Conservation (phyloP, 139 green algal species). For the Chlamydomonas sp. region DNA sequence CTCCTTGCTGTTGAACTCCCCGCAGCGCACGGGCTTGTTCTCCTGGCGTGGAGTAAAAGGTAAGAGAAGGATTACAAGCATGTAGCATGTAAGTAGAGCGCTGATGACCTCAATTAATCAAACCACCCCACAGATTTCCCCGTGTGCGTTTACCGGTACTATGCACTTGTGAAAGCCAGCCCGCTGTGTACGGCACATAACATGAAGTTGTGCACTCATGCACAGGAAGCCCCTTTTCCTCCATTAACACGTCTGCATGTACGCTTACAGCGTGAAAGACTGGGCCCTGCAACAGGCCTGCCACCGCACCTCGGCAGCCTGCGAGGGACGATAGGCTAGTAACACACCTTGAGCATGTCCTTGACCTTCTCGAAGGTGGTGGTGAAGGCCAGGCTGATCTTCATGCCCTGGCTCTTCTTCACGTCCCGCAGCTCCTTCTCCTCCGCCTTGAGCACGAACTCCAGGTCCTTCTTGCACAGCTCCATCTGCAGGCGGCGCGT, state of each 20-base stretch:
- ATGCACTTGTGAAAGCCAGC: too few relatives aligned
- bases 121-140: neutral
- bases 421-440: slow-evolving; percentile 68
- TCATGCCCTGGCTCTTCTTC: slow-evolving; percentile 82
- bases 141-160: too few relatives aligned
- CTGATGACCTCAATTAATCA: neutral
- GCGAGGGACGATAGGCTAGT: too few relatives aligned
- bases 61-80: neutral
- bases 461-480: slow-evolving; percentile 83
- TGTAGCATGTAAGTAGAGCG: neutral
- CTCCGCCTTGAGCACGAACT: slow-evolving; percentile 61
- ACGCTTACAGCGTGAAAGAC: too few relatives aligned
- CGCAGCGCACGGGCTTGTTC: slow-evolving; percentile 52
- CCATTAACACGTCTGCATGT: too few relatives aligned
- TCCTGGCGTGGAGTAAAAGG: neutral
- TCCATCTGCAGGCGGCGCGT: too few relatives aligned
- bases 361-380: slow-evolving; percentile 48
- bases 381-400: slow-evolving; percentile 46
- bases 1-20: slow-evolving; percentile 57
- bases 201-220: too few relatives aligned
- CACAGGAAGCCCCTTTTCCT: too few relatives aligned
- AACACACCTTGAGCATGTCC: slow-evolving; percentile 47
- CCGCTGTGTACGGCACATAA: too few relatives aligned
- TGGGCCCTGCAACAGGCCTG: too few relatives aligned
- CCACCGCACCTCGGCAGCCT: too few relatives aligned